phyloP scores from a whole-genome alignment of 352 stramenopile genomes.

The Globisporangium cederbergense region DNA sequence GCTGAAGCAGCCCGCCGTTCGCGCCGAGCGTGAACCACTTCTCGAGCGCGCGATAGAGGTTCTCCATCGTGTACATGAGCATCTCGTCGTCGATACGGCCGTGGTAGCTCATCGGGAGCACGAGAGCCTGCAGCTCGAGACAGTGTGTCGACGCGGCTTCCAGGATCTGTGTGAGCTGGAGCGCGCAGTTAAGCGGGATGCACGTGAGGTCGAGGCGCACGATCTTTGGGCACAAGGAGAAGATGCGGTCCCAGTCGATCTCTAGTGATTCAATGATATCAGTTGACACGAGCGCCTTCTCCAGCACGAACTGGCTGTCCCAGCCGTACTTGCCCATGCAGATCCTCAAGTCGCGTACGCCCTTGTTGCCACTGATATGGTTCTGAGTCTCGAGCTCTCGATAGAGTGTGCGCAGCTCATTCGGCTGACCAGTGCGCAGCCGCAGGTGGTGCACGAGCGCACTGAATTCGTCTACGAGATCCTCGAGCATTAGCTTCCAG shows the following conservation, averaged over 20 bases:
- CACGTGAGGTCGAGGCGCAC: conserved; percentile 4
- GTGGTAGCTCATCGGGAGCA: conserved; percentile 2
- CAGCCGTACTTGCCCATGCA: conserved; percentile 10
- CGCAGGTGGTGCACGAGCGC: conserved; percentile 5
- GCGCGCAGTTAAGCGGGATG: conserved; percentile 2
- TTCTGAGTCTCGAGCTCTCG: not conserved
- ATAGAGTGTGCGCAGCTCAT: conserved; percentile 2
- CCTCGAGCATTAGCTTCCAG: conserved; percentile 10
- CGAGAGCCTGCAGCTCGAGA: conserved; percentile 7
- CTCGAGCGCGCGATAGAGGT: conserved; percentile 17
- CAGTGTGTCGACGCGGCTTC: conserved; percentile 11
- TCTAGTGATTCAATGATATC: not conserved
- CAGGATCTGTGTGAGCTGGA: conserved; percentile 5
- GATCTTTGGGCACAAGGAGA: not conserved
- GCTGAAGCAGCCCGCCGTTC: conserved; percentile 19
- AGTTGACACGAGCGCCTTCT: not conserved
- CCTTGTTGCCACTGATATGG: not conserved
- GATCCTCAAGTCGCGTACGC: conserved; percentile 4
- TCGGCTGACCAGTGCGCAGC: not conserved
- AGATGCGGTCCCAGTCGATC: conserved; percentile 11
- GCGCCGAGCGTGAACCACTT: conserved; percentile 11
- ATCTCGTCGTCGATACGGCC: conserved; percentile 5
- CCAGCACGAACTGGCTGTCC: conserved; percentile 2
- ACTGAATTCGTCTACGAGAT: conserved; percentile 9
- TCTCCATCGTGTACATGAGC: conserved; percentile 1